Conservation (phyloP, 2,329 filamentous ascomycete species). For the Achaetomium macrosporum region DNA sequence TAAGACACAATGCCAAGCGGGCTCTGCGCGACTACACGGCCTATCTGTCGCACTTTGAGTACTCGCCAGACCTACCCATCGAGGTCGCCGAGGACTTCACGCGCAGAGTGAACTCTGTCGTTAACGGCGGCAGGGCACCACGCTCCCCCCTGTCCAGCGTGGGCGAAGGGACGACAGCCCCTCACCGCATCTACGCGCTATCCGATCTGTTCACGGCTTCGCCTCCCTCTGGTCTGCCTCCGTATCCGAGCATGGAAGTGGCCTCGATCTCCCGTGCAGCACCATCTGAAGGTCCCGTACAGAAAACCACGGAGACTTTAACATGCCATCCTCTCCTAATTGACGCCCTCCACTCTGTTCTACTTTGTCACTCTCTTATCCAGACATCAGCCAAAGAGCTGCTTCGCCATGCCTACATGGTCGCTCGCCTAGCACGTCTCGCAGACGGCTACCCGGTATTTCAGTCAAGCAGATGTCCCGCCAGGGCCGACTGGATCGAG, state of each 20-base stretch:
- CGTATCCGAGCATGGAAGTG: constrained; percentile 51
- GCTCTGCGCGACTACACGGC: constrained; percentile 68
- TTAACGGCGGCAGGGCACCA: constrained; percentile 41
- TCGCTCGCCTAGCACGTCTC: constrained; percentile 65
- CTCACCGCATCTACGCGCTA: constrained; percentile 39
- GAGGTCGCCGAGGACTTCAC: constrained; percentile 53
- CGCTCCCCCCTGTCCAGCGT: constrained; percentile 26
- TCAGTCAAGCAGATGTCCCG: constrained; percentile 63
- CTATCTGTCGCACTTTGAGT: constrained; percentile 70
- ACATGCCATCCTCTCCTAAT: constrained; percentile 78
- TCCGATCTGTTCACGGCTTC: constrained; percentile 66
- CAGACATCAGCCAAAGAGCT: constrained; percentile 76
- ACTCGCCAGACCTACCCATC: constrained; percentile 64
- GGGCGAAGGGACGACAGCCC: constrained; percentile 7
- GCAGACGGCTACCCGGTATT: constrained; percentile 79
- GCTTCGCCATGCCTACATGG: constrained; percentile 74
- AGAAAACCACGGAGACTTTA: constrained; percentile 50
- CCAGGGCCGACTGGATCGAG: constrained; percentile 75
- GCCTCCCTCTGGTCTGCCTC: constrained; percentile 60
- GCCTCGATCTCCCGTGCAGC: constrained; percentile 24
- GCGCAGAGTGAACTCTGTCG: constrained; percentile 51
- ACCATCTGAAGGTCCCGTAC: constrained; percentile 26
- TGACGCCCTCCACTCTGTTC: constrained; percentile 70
- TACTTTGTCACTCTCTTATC: constrained; percentile 71
- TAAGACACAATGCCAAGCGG: constrained; percentile 69